These are phyloP conservation scores for Yamadazyma siamensis DNA, from an alignment of 1,139 yeast species.

Conservation along the genomic window DNA sequence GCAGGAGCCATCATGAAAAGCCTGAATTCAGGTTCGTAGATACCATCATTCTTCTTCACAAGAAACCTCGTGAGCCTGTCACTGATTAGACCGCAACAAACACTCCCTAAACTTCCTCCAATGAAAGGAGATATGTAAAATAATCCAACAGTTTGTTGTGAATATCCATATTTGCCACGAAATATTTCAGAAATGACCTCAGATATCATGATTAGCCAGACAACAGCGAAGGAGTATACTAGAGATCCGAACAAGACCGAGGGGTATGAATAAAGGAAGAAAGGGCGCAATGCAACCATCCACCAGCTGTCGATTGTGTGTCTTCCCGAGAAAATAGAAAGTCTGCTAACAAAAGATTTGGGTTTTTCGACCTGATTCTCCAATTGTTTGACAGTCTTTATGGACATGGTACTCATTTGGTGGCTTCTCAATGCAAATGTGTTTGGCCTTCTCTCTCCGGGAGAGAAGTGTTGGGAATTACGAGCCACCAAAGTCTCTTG, in stretches of 20 bases:
- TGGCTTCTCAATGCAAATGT: conserved; percentile 24
- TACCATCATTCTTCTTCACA: conserved; percentile 44
- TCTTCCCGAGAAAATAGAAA: conserved; percentile 39
- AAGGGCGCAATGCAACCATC: conserved; percentile 57
- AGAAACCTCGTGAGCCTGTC: conserved; percentile 42
- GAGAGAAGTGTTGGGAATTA: conserved; percentile 30
- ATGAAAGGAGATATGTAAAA: conserved; percentile 56
- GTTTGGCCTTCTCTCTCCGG: conserved; percentile 29
- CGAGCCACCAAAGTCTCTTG: conserved; percentile 50
- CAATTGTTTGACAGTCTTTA: not conserved
- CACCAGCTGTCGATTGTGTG: conserved; percentile 52
- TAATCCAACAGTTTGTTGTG: conserved; percentile 50
- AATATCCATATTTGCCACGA: conserved; percentile 39
- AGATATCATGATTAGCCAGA: conserved; percentile 61
- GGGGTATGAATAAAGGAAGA: conserved; percentile 50
- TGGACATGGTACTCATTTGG: not conserved
- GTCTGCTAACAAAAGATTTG: conserved; percentile 11
- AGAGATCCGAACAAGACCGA: conserved; percentile 52
- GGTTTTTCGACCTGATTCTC: conserved; percentile 4
- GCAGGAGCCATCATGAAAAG: conserved; percentile 53
- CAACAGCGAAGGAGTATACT: conserved; percentile 55
- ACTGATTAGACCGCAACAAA: conserved; percentile 49
- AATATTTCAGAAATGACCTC: conserved; percentile 55
- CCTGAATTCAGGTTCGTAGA: conserved; percentile 64
- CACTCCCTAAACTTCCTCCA: conserved; percentile 58